Percentiles rank a stretch among this genome's conserved stretches.
Conservation (phyloP, 1,139 yeast genomes). For the Lodderomyces oxycetoniae region DNA sequence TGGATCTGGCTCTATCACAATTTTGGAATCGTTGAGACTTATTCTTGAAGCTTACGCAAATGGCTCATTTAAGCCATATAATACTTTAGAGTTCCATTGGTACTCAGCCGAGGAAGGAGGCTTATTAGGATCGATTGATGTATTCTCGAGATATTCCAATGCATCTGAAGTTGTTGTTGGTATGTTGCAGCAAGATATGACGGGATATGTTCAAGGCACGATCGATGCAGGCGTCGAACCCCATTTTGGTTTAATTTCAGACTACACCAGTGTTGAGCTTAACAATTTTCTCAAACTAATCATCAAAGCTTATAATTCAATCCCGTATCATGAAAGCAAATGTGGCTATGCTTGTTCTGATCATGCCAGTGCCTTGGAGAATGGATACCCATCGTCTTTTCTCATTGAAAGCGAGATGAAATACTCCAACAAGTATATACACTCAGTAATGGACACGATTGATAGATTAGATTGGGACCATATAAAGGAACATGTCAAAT, state of each 20-base stretch:
- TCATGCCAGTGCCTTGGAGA: conserved; percentile 79
- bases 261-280: conserved; percentile 59
- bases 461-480: conserved; percentile 75
- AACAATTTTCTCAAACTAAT: conserved; percentile 60
- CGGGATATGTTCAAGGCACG: conserved; percentile 68
- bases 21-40: conserved; percentile 68
- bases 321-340: conserved; percentile 66
- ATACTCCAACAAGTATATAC: conserved; percentile 64
- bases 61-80: conserved; percentile 50
- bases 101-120: conserved; percentile 97
- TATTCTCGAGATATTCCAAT: conserved; percentile 54
- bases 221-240: conserved; percentile 55
- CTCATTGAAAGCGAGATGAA: conserved; percentile 72
- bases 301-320: conserved; percentile 55
- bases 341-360: conserved; percentile 96
- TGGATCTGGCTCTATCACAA: conserved; percentile 83
- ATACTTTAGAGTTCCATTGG: conserved; percentile 87
- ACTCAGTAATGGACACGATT: conserved; percentile 73
- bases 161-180: conserved; percentile 57
- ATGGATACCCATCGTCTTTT: conserved; percentile 80
- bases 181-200: conserved; percentile 94
- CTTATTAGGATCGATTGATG: conserved; percentile 76
- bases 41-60: conserved; percentile 35
- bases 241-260: conserved; percentile 76
- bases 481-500: conserved; percentile 71